A percentile compares a stretch with the other conserved stretches of the same genome.
Conservation (phyloP, 2,329 filamentous ascomycete species). For the Aspergillus hiratsukae region DNA sequence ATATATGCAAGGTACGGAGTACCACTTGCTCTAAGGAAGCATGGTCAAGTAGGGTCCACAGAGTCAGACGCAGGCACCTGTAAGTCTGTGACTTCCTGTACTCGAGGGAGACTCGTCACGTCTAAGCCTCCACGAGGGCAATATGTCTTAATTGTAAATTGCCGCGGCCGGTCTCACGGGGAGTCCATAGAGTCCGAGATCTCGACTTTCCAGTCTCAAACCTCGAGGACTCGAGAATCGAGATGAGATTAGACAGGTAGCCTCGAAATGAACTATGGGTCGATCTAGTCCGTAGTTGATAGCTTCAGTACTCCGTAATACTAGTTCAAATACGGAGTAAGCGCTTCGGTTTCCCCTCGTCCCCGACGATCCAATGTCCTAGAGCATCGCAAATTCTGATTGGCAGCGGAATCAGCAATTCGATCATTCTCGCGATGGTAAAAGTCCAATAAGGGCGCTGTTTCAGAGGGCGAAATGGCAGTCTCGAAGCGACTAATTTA, state of each 20-base stretch:
- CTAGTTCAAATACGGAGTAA: neutral
- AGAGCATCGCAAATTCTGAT: slow-evolving; percentile 11
- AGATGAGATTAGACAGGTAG: neutral
- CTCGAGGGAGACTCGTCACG: neutral
- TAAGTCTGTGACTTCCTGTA: neutral
- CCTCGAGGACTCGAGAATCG: neutral
- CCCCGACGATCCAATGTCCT: neutral
- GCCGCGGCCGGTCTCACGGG: neutral
- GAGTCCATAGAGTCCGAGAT: neutral
- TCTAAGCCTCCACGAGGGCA: neutral
- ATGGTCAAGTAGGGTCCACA: neutral
- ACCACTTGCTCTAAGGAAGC: neutral
- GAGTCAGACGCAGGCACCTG: neutral
- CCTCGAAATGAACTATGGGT: slow-evolving; percentile 7
- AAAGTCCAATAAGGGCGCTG: slow-evolving; percentile 13
- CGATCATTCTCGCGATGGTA: neutral
- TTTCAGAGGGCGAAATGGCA: slow-evolving; percentile 1
- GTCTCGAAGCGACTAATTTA: neutral
- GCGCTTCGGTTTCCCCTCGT: neutral
- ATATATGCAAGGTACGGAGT: neutral
- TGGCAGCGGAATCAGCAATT: slow-evolving; percentile 11
- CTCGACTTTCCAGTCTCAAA: neutral
- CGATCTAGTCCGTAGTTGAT: slow-evolving; percentile 1
- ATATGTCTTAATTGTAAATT: neutral
- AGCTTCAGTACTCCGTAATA: neutral